phyloP scores from a whole-genome alignment of 257 asterid genomes.

The Solanum chaucha region DNA sequence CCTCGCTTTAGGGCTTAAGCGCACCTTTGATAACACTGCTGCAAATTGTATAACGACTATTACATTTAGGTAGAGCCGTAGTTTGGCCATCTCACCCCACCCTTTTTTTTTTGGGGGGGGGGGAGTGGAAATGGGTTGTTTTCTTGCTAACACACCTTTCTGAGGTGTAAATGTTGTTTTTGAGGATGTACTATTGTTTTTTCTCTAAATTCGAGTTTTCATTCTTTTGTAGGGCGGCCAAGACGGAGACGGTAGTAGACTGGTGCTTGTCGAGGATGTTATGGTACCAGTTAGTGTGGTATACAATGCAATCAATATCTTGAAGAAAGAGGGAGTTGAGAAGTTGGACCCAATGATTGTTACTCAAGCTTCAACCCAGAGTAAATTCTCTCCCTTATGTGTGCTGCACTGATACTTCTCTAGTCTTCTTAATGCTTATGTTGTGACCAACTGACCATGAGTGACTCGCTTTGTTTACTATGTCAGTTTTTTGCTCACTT shows the following conservation, averaged over 20 bases:
- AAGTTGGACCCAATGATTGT: neutral
- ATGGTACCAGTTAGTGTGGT: neutral
- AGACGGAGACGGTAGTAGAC: neutral
- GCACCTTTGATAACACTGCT: neutral
- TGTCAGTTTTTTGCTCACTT: neutral
- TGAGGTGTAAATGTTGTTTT: neutral
- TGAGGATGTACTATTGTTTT: neutral
- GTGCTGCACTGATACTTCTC: neutral
- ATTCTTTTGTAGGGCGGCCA: neutral
- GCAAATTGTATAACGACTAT: neutral
- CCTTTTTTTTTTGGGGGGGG: neutral
- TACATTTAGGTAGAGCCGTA: neutral
- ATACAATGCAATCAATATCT: neutral
- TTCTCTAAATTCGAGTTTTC: neutral
- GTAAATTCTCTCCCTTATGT: neutral
- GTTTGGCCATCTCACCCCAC: neutral
- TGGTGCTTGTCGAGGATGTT: neutral
- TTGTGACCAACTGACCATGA: neutral
- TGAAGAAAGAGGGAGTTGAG: neutral
- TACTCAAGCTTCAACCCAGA: neutral
- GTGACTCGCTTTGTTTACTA: neutral
- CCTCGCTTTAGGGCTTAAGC: too few species aligned
- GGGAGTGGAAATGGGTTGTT: neutral
- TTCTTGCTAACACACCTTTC: neutral
- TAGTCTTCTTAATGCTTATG: neutral